phyloP scores from a whole-genome alignment of 139 green algal species.

The Coelastrella sp. region DNA sequence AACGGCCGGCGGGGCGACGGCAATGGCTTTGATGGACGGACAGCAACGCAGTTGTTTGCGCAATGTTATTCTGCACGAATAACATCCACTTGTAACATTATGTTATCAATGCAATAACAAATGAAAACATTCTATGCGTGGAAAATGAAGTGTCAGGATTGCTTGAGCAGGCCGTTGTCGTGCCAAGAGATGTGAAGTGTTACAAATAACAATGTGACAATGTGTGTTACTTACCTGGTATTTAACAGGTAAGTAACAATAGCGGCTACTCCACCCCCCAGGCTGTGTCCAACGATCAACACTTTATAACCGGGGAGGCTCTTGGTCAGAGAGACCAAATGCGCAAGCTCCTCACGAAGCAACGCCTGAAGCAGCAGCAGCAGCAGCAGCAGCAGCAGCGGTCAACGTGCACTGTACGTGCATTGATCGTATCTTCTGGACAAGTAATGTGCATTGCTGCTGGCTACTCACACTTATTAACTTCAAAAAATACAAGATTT shows the following conservation, averaged over 20 bases:
- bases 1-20: slow-evolving; percentile 1
- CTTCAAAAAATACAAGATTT: too few relatives aligned
- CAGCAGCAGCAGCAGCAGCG: slow-evolving; percentile 11
- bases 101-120: too few relatives aligned
- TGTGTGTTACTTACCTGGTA: slow-evolving; percentile 33
- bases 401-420: not conserved
- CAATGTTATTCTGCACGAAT: not conserved
- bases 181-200: too few relatives aligned
- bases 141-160: too few relatives aligned
- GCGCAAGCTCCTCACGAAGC: slow-evolving; percentile 32
- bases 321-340: slow-evolving; percentile 2
- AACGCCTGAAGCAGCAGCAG: slow-evolving; percentile 18
- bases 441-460: too few relatives aligned
- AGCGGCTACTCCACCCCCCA: slow-evolving; percentile 37
- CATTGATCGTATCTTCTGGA: too few relatives aligned
- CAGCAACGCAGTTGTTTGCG: slow-evolving; percentile 22
- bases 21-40: not conserved
- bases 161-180: too few relatives aligned
- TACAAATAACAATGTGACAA: too few relatives aligned
- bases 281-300: slow-evolving; percentile 27
- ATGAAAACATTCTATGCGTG: too few relatives aligned
- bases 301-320: slow-evolving; percentile 4
- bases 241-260: slow-evolving; percentile 22
- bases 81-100: not conserved
- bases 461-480: too few relatives aligned